Conservation (phyloP, 768 basidiomycete species). For the Bullera alba region DNA sequence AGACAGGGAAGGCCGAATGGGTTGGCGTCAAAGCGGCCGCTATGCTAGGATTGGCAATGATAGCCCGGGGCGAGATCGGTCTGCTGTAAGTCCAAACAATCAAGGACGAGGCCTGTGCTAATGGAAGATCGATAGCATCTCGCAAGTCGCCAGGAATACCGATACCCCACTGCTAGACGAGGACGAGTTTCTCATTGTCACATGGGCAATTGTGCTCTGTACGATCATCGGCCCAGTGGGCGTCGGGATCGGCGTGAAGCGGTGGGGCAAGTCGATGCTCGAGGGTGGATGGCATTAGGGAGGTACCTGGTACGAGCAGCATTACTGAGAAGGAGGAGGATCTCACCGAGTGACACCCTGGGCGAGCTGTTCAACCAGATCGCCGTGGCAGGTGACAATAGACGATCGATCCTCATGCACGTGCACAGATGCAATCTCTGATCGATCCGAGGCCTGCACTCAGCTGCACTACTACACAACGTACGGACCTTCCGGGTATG, state of each 20-base stretch:
- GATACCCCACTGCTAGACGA: constrained; percentile 31
- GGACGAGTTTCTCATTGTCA: constrained; percentile 54
- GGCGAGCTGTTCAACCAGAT: too few relatives aligned
- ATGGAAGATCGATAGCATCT: too few relatives aligned
- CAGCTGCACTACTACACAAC: too few relatives aligned
- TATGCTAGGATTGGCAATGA: constrained; percentile 57
- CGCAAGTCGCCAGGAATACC: constrained; percentile 45
- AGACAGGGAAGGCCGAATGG: background rate
- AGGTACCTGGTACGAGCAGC: too few relatives aligned
- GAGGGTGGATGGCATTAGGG: constrained; percentile 7
- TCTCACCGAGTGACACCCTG: too few relatives aligned
- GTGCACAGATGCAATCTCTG: too few relatives aligned
- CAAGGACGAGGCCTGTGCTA: background rate
- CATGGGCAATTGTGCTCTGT: constrained; percentile 56
- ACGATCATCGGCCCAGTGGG: constrained; percentile 52
- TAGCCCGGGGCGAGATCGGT: constrained; percentile 64
- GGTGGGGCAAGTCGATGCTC: constrained; percentile 16
- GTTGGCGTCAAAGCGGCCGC: constrained; percentile 10
- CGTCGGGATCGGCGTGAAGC: constrained; percentile 35
- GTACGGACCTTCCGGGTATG: too few relatives aligned
- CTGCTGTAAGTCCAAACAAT: constrained; percentile 41
- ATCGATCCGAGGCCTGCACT: too few relatives aligned
- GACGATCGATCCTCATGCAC: too few relatives aligned
- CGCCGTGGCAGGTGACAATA: too few relatives aligned
- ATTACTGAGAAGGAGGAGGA: too few relatives aligned